These are phyloP conservation scores for Astrephomene gubernaculifera DNA, from an alignment of 139 green algal genomes.

Conservation along the genomic window DNA sequence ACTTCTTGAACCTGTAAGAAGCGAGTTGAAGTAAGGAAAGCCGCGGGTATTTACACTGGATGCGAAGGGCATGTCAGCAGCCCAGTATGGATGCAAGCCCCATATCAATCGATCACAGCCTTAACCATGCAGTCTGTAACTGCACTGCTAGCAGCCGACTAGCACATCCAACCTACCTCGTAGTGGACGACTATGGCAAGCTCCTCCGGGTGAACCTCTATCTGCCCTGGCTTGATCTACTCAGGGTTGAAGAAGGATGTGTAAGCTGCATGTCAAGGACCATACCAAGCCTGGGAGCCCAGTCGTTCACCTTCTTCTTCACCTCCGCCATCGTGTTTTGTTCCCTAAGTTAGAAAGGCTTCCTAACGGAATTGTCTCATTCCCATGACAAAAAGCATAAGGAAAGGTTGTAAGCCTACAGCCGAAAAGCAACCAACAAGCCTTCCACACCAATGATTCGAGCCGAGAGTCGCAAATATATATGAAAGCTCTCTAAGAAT, in stretches of 20 bases:
- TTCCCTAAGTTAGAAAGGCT: not conserved
- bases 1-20: slow-evolving; percentile 1
- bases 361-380: not conserved
- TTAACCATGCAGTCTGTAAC: too few species aligned
- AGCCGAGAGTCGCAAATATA: not conserved
- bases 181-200: slow-evolving; percentile 67
- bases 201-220: slow-evolving; percentile 62
- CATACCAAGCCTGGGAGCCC: not conserved
- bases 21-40: not conserved
- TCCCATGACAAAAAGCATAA: not conserved
- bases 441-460: not conserved
- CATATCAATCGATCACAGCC: too few species aligned
- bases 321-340: slow-evolving; percentile 23
- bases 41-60: not conserved
- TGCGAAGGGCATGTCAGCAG: slow-evolving; percentile 4
- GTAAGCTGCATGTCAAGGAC: too few species aligned
- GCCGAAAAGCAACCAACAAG: not conserved
- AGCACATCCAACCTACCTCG: slow-evolving; percentile 55
- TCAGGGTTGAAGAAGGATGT: not conserved
- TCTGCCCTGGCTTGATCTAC: slow-evolving; percentile 67
- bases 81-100: too few species aligned
- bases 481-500: too few species aligned
- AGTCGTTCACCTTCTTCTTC: slow-evolving; percentile 21
- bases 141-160: too few species aligned
- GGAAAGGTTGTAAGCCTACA: not conserved